Evolutionary conservation across 495 filamentous ascomycete genomes (phyloP).

Genomic region (Tuber magnatum): DNA sequence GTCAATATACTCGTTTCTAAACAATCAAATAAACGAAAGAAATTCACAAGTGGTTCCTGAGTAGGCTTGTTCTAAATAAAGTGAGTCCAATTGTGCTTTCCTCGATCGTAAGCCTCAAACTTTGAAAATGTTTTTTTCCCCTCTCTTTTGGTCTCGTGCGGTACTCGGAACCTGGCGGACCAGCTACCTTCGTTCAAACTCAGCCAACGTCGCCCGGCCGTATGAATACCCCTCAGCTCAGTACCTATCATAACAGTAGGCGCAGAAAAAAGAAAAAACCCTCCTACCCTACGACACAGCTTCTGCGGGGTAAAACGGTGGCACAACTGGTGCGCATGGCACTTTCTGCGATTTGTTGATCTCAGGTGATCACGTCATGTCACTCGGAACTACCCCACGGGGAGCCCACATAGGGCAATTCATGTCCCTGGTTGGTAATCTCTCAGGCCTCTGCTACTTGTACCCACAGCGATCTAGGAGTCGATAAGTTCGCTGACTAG

Average conservation of each 20-base stretch:
- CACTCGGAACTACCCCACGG: neutral
- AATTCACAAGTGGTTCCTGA: neutral
- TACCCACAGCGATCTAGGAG: neutral
- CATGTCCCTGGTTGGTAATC: neutral
- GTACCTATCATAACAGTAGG: neutral
- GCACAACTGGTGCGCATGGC: neutral
- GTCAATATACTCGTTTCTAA: neutral
- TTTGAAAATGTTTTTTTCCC: neutral
- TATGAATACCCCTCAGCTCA: neutral
- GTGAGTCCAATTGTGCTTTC: neutral
- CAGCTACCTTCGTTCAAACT: neutral
- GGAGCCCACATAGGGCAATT: neutral
- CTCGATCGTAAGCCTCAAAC: neutral
- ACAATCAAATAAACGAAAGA: constrained; percentile 1
- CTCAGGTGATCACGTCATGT: neutral
- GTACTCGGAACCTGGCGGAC: neutral
- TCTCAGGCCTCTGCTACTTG: neutral
- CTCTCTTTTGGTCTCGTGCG: neutral
- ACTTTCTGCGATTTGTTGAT: neutral
- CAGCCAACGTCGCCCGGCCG: neutral
- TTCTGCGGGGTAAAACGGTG: neutral
- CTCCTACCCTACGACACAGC: neutral
- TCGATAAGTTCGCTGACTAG: neutral
- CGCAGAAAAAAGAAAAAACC: neutral
- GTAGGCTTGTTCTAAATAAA: neutral